A percentile compares a stretch with the other conserved stretches of the same genome.
Conservation (phyloP, 2,329 filamentous ascomycete genomes). For the Whalleya microplaca region DNA sequence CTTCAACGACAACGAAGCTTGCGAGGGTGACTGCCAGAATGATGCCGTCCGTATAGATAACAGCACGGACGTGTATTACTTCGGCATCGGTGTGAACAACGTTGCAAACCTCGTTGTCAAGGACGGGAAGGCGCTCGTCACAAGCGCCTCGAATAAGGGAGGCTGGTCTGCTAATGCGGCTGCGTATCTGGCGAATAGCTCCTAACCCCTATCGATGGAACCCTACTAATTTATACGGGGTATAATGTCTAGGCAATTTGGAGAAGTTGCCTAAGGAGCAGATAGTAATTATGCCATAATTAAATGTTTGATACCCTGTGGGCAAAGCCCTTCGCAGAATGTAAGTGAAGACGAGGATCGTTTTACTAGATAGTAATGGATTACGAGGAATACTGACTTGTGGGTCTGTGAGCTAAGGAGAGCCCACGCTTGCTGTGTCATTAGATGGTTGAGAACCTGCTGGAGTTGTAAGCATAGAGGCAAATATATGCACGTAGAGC, state of each 20-base stretch:
- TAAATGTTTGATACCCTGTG: background rate
- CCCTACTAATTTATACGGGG: background rate
- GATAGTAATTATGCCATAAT: background rate
- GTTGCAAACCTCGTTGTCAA: constrained; percentile 12
- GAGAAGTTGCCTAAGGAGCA: background rate
- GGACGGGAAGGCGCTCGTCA: constrained; percentile 5
- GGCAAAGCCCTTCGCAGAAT: no score
- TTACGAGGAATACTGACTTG: background rate
- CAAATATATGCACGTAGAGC: no score
- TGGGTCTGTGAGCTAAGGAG: background rate
- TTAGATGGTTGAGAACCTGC: background rate
- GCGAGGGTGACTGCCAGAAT: constrained; percentile 48
- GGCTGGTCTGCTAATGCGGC: constrained; percentile 21
- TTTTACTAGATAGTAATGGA: background rate
- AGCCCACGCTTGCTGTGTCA: background rate
- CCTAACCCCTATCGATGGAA: background rate
- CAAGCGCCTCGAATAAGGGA: constrained; percentile 12
- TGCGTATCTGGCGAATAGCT: constrained; percentile 14
- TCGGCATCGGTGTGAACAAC: constrained; percentile 18
- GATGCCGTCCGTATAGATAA: constrained; percentile 50
- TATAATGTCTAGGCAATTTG: background rate
- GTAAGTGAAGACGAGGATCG: background rate
- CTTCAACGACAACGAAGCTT: constrained; percentile 22
- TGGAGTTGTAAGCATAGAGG: no score
- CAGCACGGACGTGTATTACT: constrained; percentile 62